These are phyloP conservation scores for Psilocybe cubensis DNA, from an alignment of 768 basidiomycete species.

Conservation along the genomic window DNA sequence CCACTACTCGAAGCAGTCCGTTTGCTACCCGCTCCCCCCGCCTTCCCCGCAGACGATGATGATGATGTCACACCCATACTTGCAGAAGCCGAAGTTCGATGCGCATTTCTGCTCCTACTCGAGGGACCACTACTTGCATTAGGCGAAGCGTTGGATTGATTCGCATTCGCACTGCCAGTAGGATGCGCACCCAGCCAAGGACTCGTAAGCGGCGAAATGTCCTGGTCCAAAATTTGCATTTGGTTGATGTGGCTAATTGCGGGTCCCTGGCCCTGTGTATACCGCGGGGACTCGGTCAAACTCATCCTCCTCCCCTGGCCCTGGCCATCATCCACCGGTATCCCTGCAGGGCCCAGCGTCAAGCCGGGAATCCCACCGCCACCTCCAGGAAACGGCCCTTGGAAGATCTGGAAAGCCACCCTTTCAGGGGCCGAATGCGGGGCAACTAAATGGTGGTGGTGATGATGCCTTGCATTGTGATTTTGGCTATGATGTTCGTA, in stretches of 20 bases:
- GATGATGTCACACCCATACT: too few species aligned
- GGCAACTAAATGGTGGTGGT: neutral
- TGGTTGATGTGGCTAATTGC: constrained; percentile 26
- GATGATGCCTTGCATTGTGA: neutral
- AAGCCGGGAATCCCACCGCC: constrained; percentile 17
- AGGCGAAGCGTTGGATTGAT: neutral
- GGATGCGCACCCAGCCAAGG: constrained; percentile 74
- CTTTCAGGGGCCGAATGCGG: constrained; percentile 72
- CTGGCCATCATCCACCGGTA: constrained; percentile 5
- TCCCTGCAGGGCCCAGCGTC: constrained; percentile 16
- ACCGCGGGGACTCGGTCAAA: constrained; percentile 37
- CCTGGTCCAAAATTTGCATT: constrained; percentile 61
- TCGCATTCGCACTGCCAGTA: constrained; percentile 5
- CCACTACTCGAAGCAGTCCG: constrained; percentile 60
- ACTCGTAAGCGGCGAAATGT: constrained; percentile 80
- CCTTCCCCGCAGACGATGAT: neutral
- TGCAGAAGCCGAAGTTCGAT: neutral
- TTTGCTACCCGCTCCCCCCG: constrained; percentile 40
- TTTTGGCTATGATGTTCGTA: constrained; percentile 1
- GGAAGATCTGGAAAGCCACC: constrained; percentile 57
- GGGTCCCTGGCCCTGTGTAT: constrained; percentile 6
- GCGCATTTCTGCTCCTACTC: neutral
- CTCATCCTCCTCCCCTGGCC: constrained; percentile 9
- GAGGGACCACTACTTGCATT: neutral
- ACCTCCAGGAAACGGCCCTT: constrained; percentile 11